Percentiles rank a stretch among this genome's conserved stretches.
These are phyloP conservation scores for Phytophthora palmivora DNA, from an alignment of 352 stramenopile species.

Conservation along the genomic window DNA sequence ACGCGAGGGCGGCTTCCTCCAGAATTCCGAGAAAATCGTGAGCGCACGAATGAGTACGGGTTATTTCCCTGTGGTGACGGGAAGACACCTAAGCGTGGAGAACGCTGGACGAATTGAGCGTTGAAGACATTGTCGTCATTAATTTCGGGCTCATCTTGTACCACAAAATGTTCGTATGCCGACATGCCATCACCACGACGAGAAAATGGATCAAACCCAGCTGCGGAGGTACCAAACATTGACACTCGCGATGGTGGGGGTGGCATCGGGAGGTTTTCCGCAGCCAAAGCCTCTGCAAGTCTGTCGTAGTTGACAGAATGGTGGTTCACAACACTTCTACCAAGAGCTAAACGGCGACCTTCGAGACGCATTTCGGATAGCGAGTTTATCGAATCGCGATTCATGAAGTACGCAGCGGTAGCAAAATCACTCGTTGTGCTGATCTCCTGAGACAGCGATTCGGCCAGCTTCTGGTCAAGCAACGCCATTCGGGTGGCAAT, in stretches of 20 bases:
- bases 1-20: constrained; percentile 8
- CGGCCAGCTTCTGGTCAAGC: constrained; percentile 50
- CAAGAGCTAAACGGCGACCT: constrained; percentile 46
- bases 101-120: constrained; percentile 48
- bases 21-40: constrained; percentile 20
- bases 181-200: constrained; percentile 46
- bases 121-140: constrained; percentile 54
- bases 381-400: constrained; percentile 38
- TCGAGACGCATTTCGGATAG: constrained; percentile 52
- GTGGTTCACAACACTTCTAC: constrained; percentile 67
- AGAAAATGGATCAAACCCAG: constrained; percentile 60
- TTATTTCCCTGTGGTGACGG: constrained; percentile 23
- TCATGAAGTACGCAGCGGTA: constrained; percentile 67
- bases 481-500: constrained; percentile 71
- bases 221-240: constrained; percentile 68
- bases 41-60: constrained; percentile 26
- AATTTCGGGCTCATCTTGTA: constrained; percentile 47
- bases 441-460: constrained; percentile 52
- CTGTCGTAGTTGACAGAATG: constrained; percentile 68
- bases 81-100: constrained; percentile 32
- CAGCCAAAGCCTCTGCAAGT: constrained; percentile 43
- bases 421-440: constrained; percentile 52
- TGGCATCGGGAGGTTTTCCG: constrained; percentile 54
- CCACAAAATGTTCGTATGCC: constrained; percentile 71
- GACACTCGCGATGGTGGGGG: constrained; percentile 67